Percentiles rank a stretch among this genome's conserved stretches.
Evolutionary conservation across 495 filamentous ascomycete genomes (phyloP).

Genomic region (Halenospora varia): DNA sequence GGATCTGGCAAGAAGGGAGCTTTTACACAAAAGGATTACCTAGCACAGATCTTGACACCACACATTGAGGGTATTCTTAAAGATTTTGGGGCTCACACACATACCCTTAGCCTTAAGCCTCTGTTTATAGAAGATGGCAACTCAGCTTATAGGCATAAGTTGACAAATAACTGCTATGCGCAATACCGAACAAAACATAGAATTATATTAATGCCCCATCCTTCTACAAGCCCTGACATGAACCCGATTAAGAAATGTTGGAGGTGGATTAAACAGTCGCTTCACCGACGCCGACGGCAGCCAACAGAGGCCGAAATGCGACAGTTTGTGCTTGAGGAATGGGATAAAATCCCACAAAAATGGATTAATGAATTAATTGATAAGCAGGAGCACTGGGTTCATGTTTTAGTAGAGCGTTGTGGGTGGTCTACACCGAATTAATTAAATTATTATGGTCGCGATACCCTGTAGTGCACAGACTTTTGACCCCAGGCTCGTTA

Average conservation of each 20-base stretch:
- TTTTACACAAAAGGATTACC: neutral
- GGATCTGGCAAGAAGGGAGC: neutral
- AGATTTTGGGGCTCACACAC: neutral
- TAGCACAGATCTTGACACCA: neutral
- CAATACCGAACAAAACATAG: neutral
- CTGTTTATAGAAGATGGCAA: slow-evolving; percentile 4
- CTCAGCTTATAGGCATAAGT: neutral
- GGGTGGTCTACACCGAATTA: slow-evolving; percentile 7
- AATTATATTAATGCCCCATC: slow-evolving; percentile 4
- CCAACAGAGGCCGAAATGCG: neutral
- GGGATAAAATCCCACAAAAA: neutral
- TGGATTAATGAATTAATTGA: slow-evolving; percentile 6
- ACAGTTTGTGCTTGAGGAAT: neutral
- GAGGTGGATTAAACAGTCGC: neutral
- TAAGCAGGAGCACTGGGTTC: slow-evolving; percentile 7
- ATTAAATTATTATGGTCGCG: neutral
- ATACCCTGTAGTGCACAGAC: neutral
- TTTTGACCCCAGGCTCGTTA: neutral
- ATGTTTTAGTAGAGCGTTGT: slow-evolving; percentile 3
- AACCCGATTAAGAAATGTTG: slow-evolving; percentile 5
- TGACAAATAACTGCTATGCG: neutral
- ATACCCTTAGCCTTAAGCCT: neutral
- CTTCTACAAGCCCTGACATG: slow-evolving; percentile 3
- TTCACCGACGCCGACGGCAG: neutral
- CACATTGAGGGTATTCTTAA: neutral